A percentile compares a stretch with the other conserved stretches of the same genome.
phyloP scores from a whole-genome alignment of 306 rosid species.

The Prosopis cineraria region DNA sequence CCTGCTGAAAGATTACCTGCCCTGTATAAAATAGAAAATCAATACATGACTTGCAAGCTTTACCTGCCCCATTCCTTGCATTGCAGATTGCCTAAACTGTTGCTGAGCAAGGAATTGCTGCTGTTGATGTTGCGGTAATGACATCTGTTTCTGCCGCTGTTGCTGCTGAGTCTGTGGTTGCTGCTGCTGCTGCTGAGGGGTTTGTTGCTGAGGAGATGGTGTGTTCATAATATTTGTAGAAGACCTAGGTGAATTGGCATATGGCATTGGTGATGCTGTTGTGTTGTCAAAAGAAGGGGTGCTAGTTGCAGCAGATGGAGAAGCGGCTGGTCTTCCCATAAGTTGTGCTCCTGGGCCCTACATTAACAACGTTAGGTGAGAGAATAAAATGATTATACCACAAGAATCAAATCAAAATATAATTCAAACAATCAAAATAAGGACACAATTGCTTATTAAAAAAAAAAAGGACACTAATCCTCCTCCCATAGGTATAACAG shows the following conservation, averaged over 20 bases:
- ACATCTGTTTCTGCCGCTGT: slow-evolving; percentile 77
- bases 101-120: slow-evolving; percentile 86
- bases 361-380: slow-evolving; percentile 29
- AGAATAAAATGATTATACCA: slow-evolving; percentile 2
- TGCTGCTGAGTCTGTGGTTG: slow-evolving; percentile 54
- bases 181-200: slow-evolving; percentile 62
- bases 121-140: slow-evolving; percentile 80
- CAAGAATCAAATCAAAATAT: slow-evolving; percentile 19
- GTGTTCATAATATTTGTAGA: slow-evolving; percentile 76
- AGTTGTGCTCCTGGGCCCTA: slow-evolving; percentile 87
- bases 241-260: slow-evolving; percentile 97
- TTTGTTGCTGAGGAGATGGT: slow-evolving; percentile 96
- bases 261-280: slow-evolving; percentile 80
- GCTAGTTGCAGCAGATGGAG: slow-evolving; percentile 76
- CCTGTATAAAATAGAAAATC: slow-evolving; percentile 4
- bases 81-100: slow-evolving; percentile 78
- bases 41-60: slow-evolving; percentile 26
- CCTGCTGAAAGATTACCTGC: slow-evolving; percentile 3
- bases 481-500: slow-evolving; percentile 17
- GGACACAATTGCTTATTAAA: no score
- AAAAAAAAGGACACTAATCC: no score
- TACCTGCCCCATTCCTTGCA: slow-evolving; percentile 93
- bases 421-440: slow-evolving; percentile 28
- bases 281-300: slow-evolving; percentile 76
- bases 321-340: slow-evolving; percentile 91